Base-by-base conservation (phyloP, 2,329 filamentous ascomycete genomes). In the Chaetomiaceae sp. region DNA sequence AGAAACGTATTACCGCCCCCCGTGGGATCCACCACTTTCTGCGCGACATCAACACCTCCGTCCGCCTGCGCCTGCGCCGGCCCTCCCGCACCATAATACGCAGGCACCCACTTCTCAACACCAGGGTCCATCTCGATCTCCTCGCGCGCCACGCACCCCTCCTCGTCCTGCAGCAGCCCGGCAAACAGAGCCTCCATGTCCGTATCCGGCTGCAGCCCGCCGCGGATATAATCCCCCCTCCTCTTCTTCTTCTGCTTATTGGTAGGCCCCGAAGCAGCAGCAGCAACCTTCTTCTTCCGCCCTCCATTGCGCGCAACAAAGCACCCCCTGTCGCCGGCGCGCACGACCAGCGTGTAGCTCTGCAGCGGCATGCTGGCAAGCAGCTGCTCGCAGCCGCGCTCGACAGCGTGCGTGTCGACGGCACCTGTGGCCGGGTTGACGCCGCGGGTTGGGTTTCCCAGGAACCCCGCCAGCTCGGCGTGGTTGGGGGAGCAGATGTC, bases 1-100 rank as follows among this genome's bases (percentile, higher is more conserved):
- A 96, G 73, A 61, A 96, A 97, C 0, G 87, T 85, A 68, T 99
- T 99, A 0, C 93, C 93, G 17, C 90, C 93, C 9, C 93, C 93
- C 0, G 93, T 97, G 0, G 92, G 91, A 67, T 97, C 93, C n/a
- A 93, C 72, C 1, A 96, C 89, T 51, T 73, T 79, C 8, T 60
- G n/a, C n/a, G n/a, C n/a, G n/a, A n/a, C n/a, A n/a, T n/a, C n/a
- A n/a, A n/a, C n/a, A 27, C 25, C 12, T 6, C 25, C 12, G 25
- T 27, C 25, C 65, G 5, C 65, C 51, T 12, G 16, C 43, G 7
- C 63, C 57, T n/a, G n/a, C n/a, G n/a, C n/a, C n/a, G n/a, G n/a
- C n/a, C 1, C 27, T 40, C 10, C 33, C 21, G 3, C 51, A 54
- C 2, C 48, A n/a, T 59, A 58, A 20, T 58, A 63, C 2, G 62